Base-by-base conservation (phyloP, 805 yeast species). In the Candida manassasensis region DNA sequence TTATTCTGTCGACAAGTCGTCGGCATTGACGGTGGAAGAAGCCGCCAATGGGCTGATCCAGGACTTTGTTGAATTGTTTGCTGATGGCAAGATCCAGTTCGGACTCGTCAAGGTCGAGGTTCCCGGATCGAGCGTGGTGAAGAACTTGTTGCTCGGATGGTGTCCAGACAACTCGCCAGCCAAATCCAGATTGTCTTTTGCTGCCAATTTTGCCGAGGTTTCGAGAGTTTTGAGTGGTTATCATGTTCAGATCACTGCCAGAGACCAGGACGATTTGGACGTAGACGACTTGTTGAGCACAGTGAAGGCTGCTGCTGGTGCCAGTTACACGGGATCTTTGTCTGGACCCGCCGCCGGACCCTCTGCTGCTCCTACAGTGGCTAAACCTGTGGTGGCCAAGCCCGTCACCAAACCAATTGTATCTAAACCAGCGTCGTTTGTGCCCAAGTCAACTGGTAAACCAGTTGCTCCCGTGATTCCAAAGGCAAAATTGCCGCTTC, bases 181-280 rank as follows among this genome's bases (percentile, higher is more conserved):
- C 69, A 83, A 80, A 53, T 69, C 81, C 18, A 75, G 87, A 49
- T 73, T 85, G 30, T 79, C 88, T 2, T 84, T 80, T 61, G 88
- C 90, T 18, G 63, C 77, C 41, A 84, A 84, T 58, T 80, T 83
- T 46, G 87, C 85, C 27, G 84, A 80, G 27, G 84, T 84, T 14
- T 76, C 88, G 18, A 77, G 71, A 40, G 67, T 77, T 14, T 69
- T 84, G 51, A 71, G 71, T 47, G 95, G 95, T 31, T 93, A 90
- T 63, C 98, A 93, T 56, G 89, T 93, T 36, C 97, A 93, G 61
- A 80, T 93, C 45, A 88, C 96, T 32, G 97, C 97, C n/a, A 79
- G 97, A 63, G 95, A 86, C 53, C 69, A 75, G 28, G 96, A 88
- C 52, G 98, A 93, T 58, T 71, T 94, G 55, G 84, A 86, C 48